Conservation (phyloP, 768 basidiomycete genomes). For the Suillus weaverae region DNA sequence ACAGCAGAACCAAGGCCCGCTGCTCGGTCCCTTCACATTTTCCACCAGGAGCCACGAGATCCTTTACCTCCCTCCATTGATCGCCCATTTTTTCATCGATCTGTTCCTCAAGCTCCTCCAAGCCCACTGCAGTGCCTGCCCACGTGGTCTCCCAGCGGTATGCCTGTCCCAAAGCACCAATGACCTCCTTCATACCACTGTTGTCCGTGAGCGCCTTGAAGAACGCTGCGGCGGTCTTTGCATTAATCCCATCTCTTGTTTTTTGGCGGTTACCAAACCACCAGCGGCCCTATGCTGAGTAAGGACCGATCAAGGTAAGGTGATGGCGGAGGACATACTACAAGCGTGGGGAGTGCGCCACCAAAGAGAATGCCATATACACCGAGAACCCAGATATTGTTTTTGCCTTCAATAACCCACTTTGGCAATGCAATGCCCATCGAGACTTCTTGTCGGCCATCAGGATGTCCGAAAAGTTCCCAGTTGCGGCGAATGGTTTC, state of each 20-base stretch:
- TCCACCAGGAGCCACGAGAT: constrained; percentile 36
- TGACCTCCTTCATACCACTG: constrained; percentile 67
- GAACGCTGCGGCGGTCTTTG: constrained; percentile 78
- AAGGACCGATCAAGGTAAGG: background rate
- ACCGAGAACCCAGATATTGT: constrained; percentile 89
- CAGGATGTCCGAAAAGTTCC: constrained; percentile 89
- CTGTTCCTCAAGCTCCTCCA: constrained; percentile 52
- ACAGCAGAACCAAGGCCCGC: constrained; percentile 71
- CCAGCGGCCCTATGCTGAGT: constrained; percentile 70
- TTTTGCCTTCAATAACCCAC: constrained; percentile 91
- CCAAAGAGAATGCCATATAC: constrained; percentile 89
- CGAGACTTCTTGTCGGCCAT: constrained; percentile 91
- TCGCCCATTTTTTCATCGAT: constrained; percentile 48
- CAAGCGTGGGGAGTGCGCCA: constrained; percentile 78
- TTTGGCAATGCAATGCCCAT: constrained; percentile 94
- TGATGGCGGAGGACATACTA: constrained; percentile 45
- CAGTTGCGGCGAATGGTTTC: constrained; percentile 89
- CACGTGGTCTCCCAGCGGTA: constrained; percentile 56
- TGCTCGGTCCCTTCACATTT: constrained; percentile 40
- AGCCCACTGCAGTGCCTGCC: constrained; percentile 33
- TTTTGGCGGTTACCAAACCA: constrained; percentile 91
- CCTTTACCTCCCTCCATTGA: constrained; percentile 56
- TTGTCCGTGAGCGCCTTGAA: constrained; percentile 88
- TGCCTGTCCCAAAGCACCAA: constrained; percentile 67
- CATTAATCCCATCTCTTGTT: constrained; percentile 91